A percentile compares a stretch with the other conserved stretches of the same genome.
These are phyloP conservation scores for Nemophila menziesii DNA, from an alignment of 257 asterid species.

Conservation along the genomic window DNA sequence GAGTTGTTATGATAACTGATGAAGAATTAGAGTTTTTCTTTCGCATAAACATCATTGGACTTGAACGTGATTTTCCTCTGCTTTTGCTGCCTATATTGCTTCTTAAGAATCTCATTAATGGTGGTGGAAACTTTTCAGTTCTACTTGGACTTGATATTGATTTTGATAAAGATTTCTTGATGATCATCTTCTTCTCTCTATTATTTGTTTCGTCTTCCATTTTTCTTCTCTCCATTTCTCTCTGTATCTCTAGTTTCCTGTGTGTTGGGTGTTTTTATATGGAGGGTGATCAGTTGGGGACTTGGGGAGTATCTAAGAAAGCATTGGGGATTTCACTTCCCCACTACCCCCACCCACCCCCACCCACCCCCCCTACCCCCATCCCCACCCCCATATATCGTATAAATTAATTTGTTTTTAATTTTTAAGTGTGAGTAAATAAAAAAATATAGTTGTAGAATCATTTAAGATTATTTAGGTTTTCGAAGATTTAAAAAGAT, in stretches of 20 bases:
- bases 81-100: conserved; percentile 64
- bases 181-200: conserved; percentile 14
- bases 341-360: too few relatives aligned
- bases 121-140: conserved; percentile 76
- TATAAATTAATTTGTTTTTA: too few relatives aligned
- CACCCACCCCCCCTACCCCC: too few relatives aligned
- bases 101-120: conserved; percentile 59
- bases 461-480: too few relatives aligned
- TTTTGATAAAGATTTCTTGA: conserved; percentile 42
- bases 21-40: conserved; percentile 13
- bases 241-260: neutral
- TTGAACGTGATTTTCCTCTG: conserved; percentile 54
- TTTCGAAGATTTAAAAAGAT: too few relatives aligned
- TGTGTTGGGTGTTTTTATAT: too few relatives aligned
- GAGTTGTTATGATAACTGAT: conserved; percentile 21
- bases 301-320: too few relatives aligned
- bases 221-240: neutral
- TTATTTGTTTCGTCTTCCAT: neutral
- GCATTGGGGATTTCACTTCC: too few relatives aligned
- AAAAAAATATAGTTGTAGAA: too few relatives aligned
- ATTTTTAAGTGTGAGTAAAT: too few relatives aligned
- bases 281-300: too few relatives aligned
- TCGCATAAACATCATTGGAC: conserved; percentile 63
- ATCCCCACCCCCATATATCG: too few relatives aligned
- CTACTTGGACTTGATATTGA: conserved; percentile 67